Evolutionary conservation across 2,329 filamentous ascomycete species (phyloP).

Genomic region (Xylaria digitata): DNA sequence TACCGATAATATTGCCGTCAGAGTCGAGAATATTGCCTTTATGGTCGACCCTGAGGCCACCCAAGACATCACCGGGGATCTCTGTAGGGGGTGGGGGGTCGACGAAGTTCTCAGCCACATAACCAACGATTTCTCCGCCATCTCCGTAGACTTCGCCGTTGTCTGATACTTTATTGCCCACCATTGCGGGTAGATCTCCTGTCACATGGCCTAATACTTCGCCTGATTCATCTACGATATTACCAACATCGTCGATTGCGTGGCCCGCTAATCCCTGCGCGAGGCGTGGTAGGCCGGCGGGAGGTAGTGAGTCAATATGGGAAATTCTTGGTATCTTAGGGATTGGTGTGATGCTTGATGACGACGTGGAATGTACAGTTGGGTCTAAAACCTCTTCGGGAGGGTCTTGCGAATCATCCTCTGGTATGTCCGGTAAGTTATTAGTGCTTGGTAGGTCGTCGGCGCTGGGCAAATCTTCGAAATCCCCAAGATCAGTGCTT

Average conservation of each 20-base stretch:
- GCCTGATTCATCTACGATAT: constrained; percentile 62
- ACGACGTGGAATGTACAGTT: constrained; percentile 49
- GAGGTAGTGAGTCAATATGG: constrained; percentile 52
- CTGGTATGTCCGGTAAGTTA: constrained; percentile 40
- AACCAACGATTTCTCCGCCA: constrained; percentile 57
- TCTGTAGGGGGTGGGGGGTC: constrained; percentile 42
- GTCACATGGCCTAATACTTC: constrained; percentile 64
- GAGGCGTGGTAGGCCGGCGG: constrained; percentile 50
- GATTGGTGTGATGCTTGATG: constrained; percentile 56
- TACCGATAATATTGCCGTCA: constrained; percentile 59
- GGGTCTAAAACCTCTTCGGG: constrained; percentile 51
- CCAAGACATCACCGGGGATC: constrained; percentile 43
- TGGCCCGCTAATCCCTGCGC: constrained; percentile 60
- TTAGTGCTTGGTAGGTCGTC: constrained; percentile 42
- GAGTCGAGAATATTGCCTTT: constrained; percentile 60
- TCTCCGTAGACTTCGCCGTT: constrained; percentile 61
- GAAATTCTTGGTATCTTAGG: constrained; percentile 57
- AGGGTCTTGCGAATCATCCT: constrained; percentile 47
- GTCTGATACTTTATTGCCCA: constrained; percentile 59
- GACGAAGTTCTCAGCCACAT: constrained; percentile 57
- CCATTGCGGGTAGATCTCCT: constrained; percentile 66
- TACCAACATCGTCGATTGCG: constrained; percentile 65
- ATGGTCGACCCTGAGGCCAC: constrained; percentile 57
- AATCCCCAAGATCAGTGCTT: constrained; percentile 40
- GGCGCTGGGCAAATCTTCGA: constrained; percentile 43